A percentile compares a stretch with the other conserved stretches of the same genome.
Conservation (phyloP, 2,329 filamentous ascomycete genomes). For the Fusarium redolens region DNA sequence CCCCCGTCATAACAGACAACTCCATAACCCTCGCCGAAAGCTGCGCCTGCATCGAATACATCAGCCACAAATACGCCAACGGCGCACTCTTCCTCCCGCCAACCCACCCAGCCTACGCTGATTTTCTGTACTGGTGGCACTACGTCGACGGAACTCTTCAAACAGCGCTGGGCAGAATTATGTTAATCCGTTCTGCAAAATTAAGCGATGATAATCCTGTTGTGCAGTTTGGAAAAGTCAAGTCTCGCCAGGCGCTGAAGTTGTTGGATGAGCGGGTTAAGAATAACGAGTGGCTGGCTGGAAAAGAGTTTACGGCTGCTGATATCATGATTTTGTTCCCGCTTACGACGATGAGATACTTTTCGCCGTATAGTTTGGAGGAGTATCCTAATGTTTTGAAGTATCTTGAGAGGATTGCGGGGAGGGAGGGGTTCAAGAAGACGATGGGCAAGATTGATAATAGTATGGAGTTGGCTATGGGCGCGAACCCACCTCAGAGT, state of each 20-base stretch:
- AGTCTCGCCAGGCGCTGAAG: constrained; percentile 57
- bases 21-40: constrained; percentile 67
- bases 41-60: constrained; percentile 71
- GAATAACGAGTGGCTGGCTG: constrained; percentile 66
- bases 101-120: constrained; percentile 61
- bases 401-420: constrained; percentile 58
- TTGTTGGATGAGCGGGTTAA: constrained; percentile 62
- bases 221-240: constrained; percentile 46
- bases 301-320: constrained; percentile 70
- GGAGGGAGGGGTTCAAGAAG: constrained; percentile 58
- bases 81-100: constrained; percentile 61
- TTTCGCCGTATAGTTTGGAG: constrained; percentile 56
- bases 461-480: constrained; percentile 51
- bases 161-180: constrained; percentile 51
- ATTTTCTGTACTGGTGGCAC: constrained; percentile 75
- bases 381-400: constrained; percentile 56
- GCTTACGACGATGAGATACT: constrained; percentile 70
- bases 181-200: constrained; percentile 47
- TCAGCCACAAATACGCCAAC: constrained; percentile 63
- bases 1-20: constrained; percentile 70
- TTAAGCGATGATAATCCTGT: constrained; percentile 38
- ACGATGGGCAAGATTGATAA: constrained; percentile 64
- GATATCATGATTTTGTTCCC: constrained; percentile 73
- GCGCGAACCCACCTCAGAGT: constrained; percentile 36
- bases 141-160: constrained; percentile 62